Conservation (phyloP, 2,329 filamentous ascomycete genomes). For the Fusarium albidum region DNA sequence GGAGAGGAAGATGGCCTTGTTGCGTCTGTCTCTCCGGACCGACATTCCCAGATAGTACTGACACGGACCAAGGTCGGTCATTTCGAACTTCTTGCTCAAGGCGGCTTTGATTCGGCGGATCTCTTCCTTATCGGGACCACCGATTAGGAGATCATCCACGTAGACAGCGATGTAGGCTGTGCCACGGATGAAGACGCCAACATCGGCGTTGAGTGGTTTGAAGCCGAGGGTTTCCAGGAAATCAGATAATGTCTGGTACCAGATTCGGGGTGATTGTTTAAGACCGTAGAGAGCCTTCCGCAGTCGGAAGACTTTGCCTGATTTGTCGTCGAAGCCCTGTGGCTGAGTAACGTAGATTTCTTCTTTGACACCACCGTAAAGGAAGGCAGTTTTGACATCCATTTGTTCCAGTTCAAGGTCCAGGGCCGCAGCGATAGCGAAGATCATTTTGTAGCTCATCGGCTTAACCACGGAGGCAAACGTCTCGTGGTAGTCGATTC, state of each 20-base stretch:
- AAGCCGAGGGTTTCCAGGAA: too few relatives aligned
- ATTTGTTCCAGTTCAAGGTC: constrained; percentile 1
- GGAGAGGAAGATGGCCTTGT: too few relatives aligned
- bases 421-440: background rate
- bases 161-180: too few relatives aligned
- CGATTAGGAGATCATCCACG: too few relatives aligned
- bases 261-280: background rate
- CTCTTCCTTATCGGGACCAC: too few relatives aligned
- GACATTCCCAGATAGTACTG: too few relatives aligned
- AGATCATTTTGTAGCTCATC: constrained; percentile 5
- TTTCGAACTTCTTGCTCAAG: too few relatives aligned
- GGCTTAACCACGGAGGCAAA: background rate
- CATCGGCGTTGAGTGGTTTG: too few relatives aligned
- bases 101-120: too few relatives aligned
- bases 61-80: too few relatives aligned
- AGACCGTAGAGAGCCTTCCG: background rate
- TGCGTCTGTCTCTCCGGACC: too few relatives aligned
- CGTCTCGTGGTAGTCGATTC: constrained; percentile 1
- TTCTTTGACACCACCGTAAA: constrained; percentile 1
- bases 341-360: background rate
- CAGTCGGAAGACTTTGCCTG: background rate
- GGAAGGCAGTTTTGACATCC: background rate
- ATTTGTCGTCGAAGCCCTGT: background rate
- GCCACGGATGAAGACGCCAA: too few relatives aligned
- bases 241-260: background rate